A percentile compares a stretch with the other conserved stretches of the same genome.
phyloP scores from a whole-genome alignment of 768 basidiomycete genomes.

The Panaeolus papilionaceus region DNA sequence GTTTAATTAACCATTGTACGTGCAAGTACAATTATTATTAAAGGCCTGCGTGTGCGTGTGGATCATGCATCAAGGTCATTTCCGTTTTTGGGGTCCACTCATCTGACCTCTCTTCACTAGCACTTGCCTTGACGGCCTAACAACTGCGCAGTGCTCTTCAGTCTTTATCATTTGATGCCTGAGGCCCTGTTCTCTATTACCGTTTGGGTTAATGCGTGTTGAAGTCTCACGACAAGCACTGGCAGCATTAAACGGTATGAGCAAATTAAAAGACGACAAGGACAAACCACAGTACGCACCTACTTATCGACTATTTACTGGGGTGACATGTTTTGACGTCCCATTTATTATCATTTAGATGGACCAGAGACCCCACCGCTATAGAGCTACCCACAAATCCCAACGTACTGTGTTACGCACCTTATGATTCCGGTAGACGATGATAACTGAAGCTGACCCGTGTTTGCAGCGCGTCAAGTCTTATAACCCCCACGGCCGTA shows the following conservation, averaged over 20 bases:
- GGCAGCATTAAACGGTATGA: constrained; percentile 4
- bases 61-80: neutral
- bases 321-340: neutral
- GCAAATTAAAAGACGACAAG: neutral
- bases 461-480: neutral
- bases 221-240: neutral
- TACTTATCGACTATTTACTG: neutral
- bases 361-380: constrained; percentile 27
- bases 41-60: neutral
- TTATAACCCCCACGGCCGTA: neutral
- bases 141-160: neutral
- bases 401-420: neutral
- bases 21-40: neutral
- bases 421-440: neutral
- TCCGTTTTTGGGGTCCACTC: neutral
- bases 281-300: neutral
- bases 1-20: neutral
- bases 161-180: neutral
- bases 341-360: constrained; percentile 13
- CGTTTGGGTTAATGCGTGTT: constrained; percentile 5
- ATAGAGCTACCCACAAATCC: constrained; percentile 14
- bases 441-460: constrained; percentile 8
- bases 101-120: neutral
- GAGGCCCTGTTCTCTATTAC: neutral
- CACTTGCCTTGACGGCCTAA: neutral